Evolutionary conservation across 202 grass and related monocot species (phyloP).

Genomic region (Setaria italica): DNA sequence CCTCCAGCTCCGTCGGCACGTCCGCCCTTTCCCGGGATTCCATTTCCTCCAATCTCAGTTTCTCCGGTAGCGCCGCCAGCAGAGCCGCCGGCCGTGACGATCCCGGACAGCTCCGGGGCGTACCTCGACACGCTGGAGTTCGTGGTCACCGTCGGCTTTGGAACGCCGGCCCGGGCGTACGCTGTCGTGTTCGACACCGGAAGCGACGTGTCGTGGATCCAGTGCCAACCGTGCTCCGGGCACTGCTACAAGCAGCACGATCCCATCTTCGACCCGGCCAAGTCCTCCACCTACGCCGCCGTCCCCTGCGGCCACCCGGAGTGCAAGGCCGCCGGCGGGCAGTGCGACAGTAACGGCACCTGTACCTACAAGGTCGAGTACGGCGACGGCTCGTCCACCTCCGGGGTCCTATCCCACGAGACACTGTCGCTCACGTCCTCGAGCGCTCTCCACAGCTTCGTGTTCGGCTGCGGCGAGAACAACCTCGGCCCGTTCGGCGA

Average conservation of each 20-base stretch:
- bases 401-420: constrained; percentile 48
- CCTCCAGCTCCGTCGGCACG: neutral
- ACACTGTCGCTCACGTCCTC: constrained; percentile 40
- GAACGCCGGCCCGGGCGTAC: constrained; percentile 48
- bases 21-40: neutral
- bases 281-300: constrained; percentile 64
- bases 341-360: neutral
- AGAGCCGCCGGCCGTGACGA: constrained; percentile 18
- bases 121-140: constrained; percentile 55
- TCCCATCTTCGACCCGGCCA: constrained; percentile 61
- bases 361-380: constrained; percentile 32
- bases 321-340: constrained; percentile 37
- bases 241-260: constrained; percentile 67
- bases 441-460: constrained; percentile 24
- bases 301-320: constrained; percentile 50
- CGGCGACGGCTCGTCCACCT: constrained; percentile 45
- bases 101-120: constrained; percentile 56
- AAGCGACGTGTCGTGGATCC: constrained; percentile 86
- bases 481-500: constrained; percentile 35
- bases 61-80: neutral
- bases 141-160: constrained; percentile 65
- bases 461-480: constrained; percentile 48
- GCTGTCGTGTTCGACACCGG: constrained; percentile 72
- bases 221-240: constrained; percentile 65
- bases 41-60: neutral